These are phyloP conservation scores for Neonectria sp. DNA, from an alignment of 2,329 filamentous ascomycete genomes.

Conservation along the genomic window DNA sequence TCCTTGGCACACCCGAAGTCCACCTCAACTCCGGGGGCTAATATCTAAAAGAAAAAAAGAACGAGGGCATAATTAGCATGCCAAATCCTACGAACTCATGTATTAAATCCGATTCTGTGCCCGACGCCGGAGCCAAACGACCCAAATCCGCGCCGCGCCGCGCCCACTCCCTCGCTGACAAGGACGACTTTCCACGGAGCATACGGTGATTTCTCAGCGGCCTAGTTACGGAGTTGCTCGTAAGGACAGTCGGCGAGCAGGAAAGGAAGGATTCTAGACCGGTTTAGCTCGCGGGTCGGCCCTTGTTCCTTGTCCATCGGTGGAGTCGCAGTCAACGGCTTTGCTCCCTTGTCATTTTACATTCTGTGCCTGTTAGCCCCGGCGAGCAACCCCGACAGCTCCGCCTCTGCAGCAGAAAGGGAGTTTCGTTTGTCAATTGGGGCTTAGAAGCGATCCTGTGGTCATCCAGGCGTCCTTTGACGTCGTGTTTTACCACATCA, in stretches of 20 bases:
- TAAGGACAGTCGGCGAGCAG: not conserved
- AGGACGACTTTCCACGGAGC: not conserved
- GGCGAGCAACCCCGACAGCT: not conserved
- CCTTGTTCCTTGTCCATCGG: not conserved
- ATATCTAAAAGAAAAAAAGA: not conserved
- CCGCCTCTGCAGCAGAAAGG: not conserved
- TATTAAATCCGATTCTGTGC: not conserved
- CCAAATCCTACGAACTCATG: not conserved
- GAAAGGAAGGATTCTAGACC: conserved; percentile 2
- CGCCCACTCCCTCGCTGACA: not conserved
- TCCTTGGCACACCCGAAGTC: not conserved
- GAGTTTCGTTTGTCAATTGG: no score
- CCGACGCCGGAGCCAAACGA: no score
- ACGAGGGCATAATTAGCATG: not conserved
- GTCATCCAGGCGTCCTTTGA: no score
- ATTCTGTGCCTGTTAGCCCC: not conserved
- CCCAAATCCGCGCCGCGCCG: not conserved
- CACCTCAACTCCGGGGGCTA: not conserved
- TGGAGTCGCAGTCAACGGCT: not conserved
- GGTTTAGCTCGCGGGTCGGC: not conserved
- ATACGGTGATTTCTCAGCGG: conserved; percentile 2
- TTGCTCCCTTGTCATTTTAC: not conserved
- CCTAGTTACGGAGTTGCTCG: not conserved
- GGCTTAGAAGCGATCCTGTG: no score
- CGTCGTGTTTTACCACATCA: no score